Conservation (phyloP, 495 filamentous ascomycete genomes). For the Umbilicaria muhlenbergii region DNA sequence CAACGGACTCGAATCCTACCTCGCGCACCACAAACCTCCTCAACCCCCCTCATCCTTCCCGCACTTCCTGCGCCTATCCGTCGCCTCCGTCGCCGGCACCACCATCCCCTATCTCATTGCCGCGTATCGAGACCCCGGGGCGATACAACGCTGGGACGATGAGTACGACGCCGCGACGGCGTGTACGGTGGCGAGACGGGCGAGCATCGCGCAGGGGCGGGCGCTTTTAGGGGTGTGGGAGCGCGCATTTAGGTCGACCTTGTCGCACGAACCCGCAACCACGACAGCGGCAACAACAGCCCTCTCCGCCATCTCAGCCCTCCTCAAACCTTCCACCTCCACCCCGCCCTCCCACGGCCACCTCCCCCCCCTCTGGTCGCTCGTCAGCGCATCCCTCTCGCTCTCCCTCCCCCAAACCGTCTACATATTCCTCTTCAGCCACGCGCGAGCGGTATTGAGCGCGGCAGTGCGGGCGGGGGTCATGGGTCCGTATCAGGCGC, state of each 20-base stretch:
- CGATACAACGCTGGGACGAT: conserved; percentile 55
- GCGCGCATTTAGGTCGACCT: conserved; percentile 37
- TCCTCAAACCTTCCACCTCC: conserved; percentile 16
- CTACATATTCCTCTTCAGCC: conserved; percentile 75
- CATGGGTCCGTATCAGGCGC: conserved; percentile 86
- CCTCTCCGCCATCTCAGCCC: conserved; percentile 21
- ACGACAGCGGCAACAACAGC: conserved; percentile 1
- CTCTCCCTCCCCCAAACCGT: conserved; percentile 49
- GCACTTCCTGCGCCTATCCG: conserved; percentile 62
- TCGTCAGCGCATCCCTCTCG: conserved; percentile 45
- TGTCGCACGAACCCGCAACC: neutral
- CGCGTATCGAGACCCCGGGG: conserved; percentile 46
- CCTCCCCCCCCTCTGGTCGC: conserved; percentile 68
- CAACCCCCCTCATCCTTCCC: conserved; percentile 36
- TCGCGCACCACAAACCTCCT: conserved; percentile 53
- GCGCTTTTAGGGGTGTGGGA: conserved; percentile 87
- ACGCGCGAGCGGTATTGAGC: conserved; percentile 75
- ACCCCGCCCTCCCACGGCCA: conserved; percentile 40
- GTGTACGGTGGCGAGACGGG: conserved; percentile 76
- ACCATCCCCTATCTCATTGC: conserved; percentile 75
- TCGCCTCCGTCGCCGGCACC: conserved; percentile 62
- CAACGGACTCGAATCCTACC: conserved; percentile 83
- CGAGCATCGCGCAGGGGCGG: conserved; percentile 68
- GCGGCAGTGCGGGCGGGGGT: conserved; percentile 80
- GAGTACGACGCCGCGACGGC: conserved; percentile 69